These are phyloP conservation scores for Simplicillium sp. DNA, from an alignment of 2,329 filamentous ascomycete genomes.

Conservation along the genomic window DNA sequence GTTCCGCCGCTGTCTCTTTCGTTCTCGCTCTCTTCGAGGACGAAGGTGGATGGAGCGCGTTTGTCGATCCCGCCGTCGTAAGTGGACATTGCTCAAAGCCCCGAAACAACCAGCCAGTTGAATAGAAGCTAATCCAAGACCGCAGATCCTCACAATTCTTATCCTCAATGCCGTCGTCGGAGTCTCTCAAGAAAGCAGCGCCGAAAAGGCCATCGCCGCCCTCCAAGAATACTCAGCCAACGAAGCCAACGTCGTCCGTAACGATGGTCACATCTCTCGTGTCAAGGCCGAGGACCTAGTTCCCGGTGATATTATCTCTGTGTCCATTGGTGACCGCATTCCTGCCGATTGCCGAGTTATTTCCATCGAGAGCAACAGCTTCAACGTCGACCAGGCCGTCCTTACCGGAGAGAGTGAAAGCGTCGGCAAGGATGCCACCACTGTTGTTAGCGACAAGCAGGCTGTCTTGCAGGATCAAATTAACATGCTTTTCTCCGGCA, in stretches of 20 bases:
- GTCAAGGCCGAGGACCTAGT: slow-evolving; percentile 97
- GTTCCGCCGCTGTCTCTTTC: slow-evolving; percentile 88
- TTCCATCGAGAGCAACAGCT: slow-evolving; percentile 92
- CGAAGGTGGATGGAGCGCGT: slow-evolving; percentile 89
- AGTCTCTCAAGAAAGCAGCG: slow-evolving; percentile 96
- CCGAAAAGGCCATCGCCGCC: slow-evolving; percentile 95
- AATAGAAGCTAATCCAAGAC: slow-evolving; percentile 4
- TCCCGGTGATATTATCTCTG: slow-evolving; percentile 81
- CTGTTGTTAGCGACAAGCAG: slow-evolving; percentile 62
- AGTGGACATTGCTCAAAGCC: slow-evolving; percentile 26
- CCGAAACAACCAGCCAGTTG: slow-evolving; percentile 3
- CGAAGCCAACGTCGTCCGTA: slow-evolving; percentile 85
- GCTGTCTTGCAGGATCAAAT: slow-evolving; percentile 95
- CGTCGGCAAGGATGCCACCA: slow-evolving; percentile 69
- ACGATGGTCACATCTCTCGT: slow-evolving; percentile 64
- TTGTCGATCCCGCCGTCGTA: slow-evolving; percentile 92
- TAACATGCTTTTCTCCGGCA: slow-evolving; percentile 98
- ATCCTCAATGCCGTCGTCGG: slow-evolving; percentile 95
- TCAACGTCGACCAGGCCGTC: slow-evolving; percentile 92
- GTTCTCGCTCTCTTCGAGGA: slow-evolving; percentile 88
- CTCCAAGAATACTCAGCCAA: slow-evolving; percentile 99
- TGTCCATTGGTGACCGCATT: slow-evolving; percentile 85
- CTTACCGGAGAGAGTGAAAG: slow-evolving; percentile 97
- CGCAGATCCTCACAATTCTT: slow-evolving; percentile 87
- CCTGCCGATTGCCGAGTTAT: slow-evolving; percentile 90